Evolutionary conservation across 2,329 filamentous ascomycete species (phyloP).

Genomic region (Sclerotinia sclerotiorum): DNA sequence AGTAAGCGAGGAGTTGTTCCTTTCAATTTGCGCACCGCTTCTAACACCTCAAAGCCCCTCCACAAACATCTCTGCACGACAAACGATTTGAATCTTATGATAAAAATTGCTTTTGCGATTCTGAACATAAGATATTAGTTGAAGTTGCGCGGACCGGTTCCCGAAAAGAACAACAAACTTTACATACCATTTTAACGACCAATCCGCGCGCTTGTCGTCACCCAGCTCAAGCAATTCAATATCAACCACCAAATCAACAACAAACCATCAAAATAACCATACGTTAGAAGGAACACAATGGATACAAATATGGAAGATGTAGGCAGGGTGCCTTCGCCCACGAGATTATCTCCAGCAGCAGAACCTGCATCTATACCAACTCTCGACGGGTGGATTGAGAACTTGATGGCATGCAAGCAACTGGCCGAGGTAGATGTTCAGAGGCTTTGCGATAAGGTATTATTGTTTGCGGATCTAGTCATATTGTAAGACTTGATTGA

Average conservation of each 20-base stretch:
- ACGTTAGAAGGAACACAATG: constrained; percentile 53
- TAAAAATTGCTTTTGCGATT: constrained; percentile 18
- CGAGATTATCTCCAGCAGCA: constrained; percentile 71
- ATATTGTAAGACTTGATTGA: constrained; percentile 14
- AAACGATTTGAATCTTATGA: constrained; percentile 14
- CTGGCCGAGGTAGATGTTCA: constrained; percentile 91
- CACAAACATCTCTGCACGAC: constrained; percentile 19
- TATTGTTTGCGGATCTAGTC: constrained; percentile 39
- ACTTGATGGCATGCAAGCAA: constrained; percentile 98
- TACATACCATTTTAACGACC: constrained; percentile 12
- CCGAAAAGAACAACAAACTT: constrained; percentile 19
- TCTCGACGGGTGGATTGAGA: constrained; percentile 97
- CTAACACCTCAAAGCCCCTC: constrained; percentile 17
- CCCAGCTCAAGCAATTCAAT: constrained; percentile 34
- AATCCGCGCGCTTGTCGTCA: constrained; percentile 32
- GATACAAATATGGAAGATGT: constrained; percentile 99
- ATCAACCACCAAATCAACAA: constrained; percentile 27
- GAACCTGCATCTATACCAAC: constrained; percentile 91
- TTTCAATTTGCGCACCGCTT: constrained; percentile 24
- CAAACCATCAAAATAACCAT: constrained; percentile 20
- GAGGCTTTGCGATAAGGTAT: constrained; percentile 94
- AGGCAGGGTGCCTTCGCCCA: constrained; percentile 75
- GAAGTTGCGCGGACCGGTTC: constrained; percentile 21
- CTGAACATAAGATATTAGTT: constrained; percentile 17
- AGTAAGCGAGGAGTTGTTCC: constrained; percentile 24